Percentiles rank a stretch among this genome's conserved stretches.
Evolutionary conservation across 31 red algal genomes (phyloP).

Genomic region (Endocladia muricata): DNA sequence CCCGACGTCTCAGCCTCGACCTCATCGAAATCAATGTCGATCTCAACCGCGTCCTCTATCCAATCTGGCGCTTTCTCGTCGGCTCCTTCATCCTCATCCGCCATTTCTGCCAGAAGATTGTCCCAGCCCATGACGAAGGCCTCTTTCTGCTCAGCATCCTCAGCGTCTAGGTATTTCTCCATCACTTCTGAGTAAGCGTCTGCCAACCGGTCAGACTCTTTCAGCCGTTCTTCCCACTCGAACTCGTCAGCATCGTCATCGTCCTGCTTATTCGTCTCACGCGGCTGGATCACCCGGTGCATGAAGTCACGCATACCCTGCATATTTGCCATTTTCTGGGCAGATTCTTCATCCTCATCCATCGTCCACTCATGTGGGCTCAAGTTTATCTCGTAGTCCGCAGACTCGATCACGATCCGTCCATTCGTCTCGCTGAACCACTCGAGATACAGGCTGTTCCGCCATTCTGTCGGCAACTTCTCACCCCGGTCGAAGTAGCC

Average conservation of each 20-base stretch:
- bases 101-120: too few relatives aligned
- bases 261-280: neutral
- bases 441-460: neutral
- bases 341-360: neutral
- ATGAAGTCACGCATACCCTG: neutral
- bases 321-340: neutral
- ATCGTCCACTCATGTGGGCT: neutral
- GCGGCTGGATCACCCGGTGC: neutral
- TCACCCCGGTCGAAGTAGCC: neutral
- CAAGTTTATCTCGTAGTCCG: neutral
- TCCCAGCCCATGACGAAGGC: too few relatives aligned
- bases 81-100: too few relatives aligned
- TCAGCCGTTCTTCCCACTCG: conserved; percentile 1
- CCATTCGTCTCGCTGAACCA: neutral
- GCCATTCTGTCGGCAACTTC: neutral
- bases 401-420: neutral
- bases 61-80: too few relatives aligned
- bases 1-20: too few relatives aligned
- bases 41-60: too few relatives aligned
- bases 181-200: too few relatives aligned
- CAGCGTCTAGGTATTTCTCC: too few relatives aligned
- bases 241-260: neutral
- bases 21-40: too few relatives aligned
- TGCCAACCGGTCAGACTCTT: neutral
- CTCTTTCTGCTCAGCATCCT: too few relatives aligned